These are phyloP conservation scores for Solanum rostratum DNA, from an alignment of 257 asterid species.

Conservation along the genomic window DNA sequence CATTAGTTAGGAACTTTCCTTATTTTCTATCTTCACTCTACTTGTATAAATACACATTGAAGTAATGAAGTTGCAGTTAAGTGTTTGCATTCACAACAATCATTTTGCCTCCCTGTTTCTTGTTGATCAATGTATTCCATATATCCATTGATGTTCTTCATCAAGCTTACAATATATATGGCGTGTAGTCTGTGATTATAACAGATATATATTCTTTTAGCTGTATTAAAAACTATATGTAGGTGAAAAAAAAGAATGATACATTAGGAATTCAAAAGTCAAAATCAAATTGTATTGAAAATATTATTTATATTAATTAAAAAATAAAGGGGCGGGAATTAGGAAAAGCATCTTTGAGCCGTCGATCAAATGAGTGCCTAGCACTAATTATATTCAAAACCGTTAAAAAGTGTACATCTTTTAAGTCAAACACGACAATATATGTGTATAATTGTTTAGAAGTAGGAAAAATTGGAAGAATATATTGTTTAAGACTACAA, in stretches of 20 bases:
- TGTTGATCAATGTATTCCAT: too few relatives aligned
- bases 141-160: too few relatives aligned
- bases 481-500: too few relatives aligned
- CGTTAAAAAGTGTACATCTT: not conserved
- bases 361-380: not conserved
- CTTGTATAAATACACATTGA: too few relatives aligned
- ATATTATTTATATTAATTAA: not conserved
- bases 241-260: not conserved
- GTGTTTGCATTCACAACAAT: too few relatives aligned
- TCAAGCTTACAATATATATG: too few relatives aligned
- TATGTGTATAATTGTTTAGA: not conserved
- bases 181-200: too few relatives aligned
- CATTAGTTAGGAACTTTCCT: too few relatives aligned
- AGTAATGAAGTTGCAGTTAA: too few relatives aligned
- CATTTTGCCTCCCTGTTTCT: too few relatives aligned
- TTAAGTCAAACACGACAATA: not conserved
- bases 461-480: not conserved
- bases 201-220: conserved; percentile 4
- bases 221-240: conserved; percentile 1
- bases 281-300: not conserved
- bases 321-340: not conserved
- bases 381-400: not conserved
- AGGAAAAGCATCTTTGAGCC: not conserved
- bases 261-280: not conserved
- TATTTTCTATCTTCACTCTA: too few relatives aligned